Evolutionary conservation across 2,329 filamentous ascomycete genomes (phyloP).

Genomic region (Lasiodiplodia hormozganensis): DNA sequence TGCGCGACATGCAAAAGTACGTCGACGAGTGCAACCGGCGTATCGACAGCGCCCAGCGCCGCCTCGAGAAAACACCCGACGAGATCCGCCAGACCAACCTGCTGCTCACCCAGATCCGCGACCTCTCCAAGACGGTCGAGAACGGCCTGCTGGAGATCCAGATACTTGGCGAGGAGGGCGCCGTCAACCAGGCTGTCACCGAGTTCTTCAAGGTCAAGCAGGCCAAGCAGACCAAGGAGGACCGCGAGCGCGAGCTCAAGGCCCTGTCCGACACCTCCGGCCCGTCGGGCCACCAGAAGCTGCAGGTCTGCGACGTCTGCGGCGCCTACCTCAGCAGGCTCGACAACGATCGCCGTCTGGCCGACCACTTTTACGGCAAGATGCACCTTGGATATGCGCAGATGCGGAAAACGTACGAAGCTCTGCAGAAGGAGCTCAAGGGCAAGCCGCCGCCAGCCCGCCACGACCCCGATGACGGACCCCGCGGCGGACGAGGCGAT

Average conservation of each 20-base stretch:
- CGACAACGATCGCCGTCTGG: conserved; percentile 91
- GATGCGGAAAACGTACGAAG: conserved; percentile 92
- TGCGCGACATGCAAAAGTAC: conserved; percentile 94
- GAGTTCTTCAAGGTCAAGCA: conserved; percentile 87
- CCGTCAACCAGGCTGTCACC: conserved; percentile 81
- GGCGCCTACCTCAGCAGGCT: conserved; percentile 91
- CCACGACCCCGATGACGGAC: conserved; percentile 31
- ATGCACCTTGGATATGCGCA: conserved; percentile 99
- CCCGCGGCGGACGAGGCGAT: conserved; percentile 50
- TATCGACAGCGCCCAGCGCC: conserved; percentile 87
- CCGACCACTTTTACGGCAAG: conserved; percentile 98
- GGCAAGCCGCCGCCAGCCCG: conserved; percentile 68
- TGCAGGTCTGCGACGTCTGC: conserved; percentile 98
- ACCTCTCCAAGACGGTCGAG: conserved; percentile 78
- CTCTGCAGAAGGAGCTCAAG: conserved; percentile 86
- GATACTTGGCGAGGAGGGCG: conserved; percentile 80
- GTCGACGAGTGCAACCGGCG: conserved; percentile 95
- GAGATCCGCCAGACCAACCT: conserved; percentile 96
- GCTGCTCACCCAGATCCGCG: conserved; percentile 83
- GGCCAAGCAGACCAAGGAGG: conserved; percentile 80
- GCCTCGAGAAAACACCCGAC: conserved; percentile 95
- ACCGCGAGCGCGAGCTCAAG: conserved; percentile 87
- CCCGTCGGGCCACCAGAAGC: conserved; percentile 93
- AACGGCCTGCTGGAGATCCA: conserved; percentile 85
- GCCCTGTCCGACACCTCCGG: conserved; percentile 89